Conservation (phyloP, 2,329 filamentous ascomycete genomes). For the Aspergillus felis region DNA sequence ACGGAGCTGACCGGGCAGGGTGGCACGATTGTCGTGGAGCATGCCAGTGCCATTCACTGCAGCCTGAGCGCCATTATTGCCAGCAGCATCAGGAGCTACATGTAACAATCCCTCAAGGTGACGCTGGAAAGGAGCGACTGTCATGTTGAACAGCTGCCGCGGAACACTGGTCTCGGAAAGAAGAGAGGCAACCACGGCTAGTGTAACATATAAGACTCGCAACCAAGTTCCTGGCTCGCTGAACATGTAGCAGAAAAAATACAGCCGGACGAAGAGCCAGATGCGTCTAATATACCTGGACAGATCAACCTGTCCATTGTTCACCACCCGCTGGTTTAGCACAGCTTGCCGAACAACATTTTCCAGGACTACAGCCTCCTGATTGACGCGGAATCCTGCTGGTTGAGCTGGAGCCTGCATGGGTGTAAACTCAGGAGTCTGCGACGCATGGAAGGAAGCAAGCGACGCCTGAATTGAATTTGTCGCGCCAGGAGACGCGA, state of each 20-base stretch:
- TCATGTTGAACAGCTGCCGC: slow-evolving; percentile 27
- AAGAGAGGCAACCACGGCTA: slow-evolving; percentile 36
- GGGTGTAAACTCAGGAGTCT: slow-evolving; percentile 3
- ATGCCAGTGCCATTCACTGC: slow-evolving; percentile 6
- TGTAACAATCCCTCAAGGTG: slow-evolving; percentile 44
- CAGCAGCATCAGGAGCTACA: slow-evolving; percentile 18
- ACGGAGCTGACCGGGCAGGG: slow-evolving; percentile 14
- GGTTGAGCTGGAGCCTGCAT: slow-evolving; percentile 1
- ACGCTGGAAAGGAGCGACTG: slow-evolving; percentile 39
- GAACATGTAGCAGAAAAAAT: slow-evolving; percentile 58
- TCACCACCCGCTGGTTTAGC: slow-evolving; percentile 23
- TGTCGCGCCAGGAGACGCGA: slow-evolving; percentile 37
- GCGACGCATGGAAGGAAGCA: slow-evolving; percentile 10
- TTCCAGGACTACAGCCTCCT: slow-evolving; percentile 21
- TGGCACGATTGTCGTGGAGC: slow-evolving; percentile 1
- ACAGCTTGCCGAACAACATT: slow-evolving; percentile 32
- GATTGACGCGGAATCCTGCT: slow-evolving; percentile 9
- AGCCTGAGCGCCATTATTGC: background rate
- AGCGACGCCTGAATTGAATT: slow-evolving; percentile 16
- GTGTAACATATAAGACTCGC: slow-evolving; percentile 37
- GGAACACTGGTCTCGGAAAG: slow-evolving; percentile 41
- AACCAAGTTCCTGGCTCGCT: slow-evolving; percentile 47
- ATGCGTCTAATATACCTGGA: slow-evolving; percentile 42
- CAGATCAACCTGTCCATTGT: slow-evolving; percentile 32
- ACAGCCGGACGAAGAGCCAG: slow-evolving; percentile 58